Percentiles rank a stretch among this genome's conserved stretches.
Evolutionary conservation across 2,329 filamentous ascomycete genomes (phyloP).

Genomic region (Chrysoporthe deuterocubensis): DNA sequence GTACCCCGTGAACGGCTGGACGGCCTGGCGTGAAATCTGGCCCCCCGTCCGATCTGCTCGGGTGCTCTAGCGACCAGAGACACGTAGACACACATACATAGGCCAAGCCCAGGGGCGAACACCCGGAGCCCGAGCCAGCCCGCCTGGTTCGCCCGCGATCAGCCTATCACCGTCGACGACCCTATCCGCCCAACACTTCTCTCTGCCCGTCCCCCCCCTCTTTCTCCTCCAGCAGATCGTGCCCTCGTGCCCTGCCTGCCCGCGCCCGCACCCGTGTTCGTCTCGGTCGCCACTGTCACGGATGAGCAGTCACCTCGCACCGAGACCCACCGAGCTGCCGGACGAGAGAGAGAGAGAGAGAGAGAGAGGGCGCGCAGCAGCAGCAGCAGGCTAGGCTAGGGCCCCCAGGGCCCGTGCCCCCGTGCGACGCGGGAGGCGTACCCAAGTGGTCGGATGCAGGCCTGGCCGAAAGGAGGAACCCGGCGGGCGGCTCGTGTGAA

Average conservation of each 20-base stretch:
- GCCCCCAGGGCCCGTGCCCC: not conserved
- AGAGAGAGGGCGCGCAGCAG: not conserved
- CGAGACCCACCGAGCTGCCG: slow-evolving; percentile 7
- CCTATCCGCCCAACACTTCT: not conserved
- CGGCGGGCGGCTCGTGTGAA: not conserved
- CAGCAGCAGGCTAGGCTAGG: too few species aligned
- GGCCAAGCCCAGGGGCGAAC: too few species aligned
- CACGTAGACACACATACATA: too few species aligned
- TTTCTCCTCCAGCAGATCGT: too few species aligned
- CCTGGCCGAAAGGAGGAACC: slow-evolving; percentile 12
- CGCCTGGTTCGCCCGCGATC: too few species aligned
- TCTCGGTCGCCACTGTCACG: slow-evolving; percentile 20
- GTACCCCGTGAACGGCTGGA: not conserved
- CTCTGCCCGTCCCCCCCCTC: too few species aligned
- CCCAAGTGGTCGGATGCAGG: slow-evolving; percentile 20
- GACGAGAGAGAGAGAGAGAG: too few species aligned
- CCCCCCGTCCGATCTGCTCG: slow-evolving; percentile 10
- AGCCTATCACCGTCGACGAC: too few species aligned
- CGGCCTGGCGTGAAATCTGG: not conserved
- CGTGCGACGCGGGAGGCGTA: slow-evolving; percentile 14
- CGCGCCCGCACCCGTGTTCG: not conserved
- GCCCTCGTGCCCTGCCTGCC: not conserved
- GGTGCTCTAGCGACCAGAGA: not conserved
- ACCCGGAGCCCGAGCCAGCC: too few species aligned
- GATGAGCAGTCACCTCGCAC: slow-evolving; percentile 20